phyloP scores from a whole-genome alignment of 2,329 filamentous ascomycete species.

The Colletotrichum caudatum region DNA sequence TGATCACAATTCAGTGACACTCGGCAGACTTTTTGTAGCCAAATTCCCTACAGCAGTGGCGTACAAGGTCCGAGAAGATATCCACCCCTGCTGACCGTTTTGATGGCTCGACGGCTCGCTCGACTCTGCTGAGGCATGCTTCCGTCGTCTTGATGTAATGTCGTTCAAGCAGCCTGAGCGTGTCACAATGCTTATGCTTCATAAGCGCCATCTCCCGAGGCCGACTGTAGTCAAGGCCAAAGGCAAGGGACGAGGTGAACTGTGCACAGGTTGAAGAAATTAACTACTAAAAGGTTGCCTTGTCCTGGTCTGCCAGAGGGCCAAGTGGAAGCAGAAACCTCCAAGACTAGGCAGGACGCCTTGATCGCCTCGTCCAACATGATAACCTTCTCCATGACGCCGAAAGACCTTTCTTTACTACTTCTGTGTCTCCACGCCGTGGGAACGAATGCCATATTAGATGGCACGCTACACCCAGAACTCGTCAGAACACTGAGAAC shows the following conservation, averaged over 20 bases:
- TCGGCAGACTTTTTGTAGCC: not conserved
- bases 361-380: conserved; percentile 28
- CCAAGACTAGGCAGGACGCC: conserved; percentile 9
- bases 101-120: not conserved
- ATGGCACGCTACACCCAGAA: conserved; percentile 46
- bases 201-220: not conserved
- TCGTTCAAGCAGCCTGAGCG: not conserved
- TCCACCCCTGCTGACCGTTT: not conserved
- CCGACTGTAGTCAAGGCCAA: not conserved
- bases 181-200: not conserved
- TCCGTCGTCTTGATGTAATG: not conserved
- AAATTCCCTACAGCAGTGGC: not conserved
- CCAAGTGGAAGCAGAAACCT: not conserved
- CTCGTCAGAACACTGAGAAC: conserved; percentile 47
- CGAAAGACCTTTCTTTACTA: not conserved
- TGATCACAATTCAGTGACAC: not conserved
- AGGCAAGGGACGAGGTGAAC: not conserved
- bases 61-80: no score
- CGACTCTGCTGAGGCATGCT: not conserved
- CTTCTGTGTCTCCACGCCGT: conserved; percentile 11
- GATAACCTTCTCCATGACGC: not conserved
- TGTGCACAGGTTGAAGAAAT: not conserved
- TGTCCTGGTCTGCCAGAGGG: conserved; percentile 22
- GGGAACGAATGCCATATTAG: conserved; percentile 18
- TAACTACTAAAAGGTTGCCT: conserved; percentile 23